Conservation (phyloP, 345 rosid species). For the Tarenaya hassleriana region DNA sequence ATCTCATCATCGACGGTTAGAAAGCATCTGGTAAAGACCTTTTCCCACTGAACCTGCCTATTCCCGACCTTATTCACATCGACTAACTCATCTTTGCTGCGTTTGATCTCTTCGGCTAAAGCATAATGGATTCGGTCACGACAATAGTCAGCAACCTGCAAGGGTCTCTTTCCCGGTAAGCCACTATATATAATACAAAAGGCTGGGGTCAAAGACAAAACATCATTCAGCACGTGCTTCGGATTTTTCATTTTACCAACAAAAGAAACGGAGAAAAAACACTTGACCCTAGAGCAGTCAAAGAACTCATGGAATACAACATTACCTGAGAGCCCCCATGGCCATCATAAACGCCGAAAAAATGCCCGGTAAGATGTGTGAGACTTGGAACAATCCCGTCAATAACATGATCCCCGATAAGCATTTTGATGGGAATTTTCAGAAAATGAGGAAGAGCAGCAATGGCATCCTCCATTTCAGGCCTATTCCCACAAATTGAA, state of each 20-base stretch:
- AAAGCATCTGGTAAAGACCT: slow-evolving; percentile 63
- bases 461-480: slow-evolving; percentile 92
- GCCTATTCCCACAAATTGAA: slow-evolving; percentile 67
- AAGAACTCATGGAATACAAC: slow-evolving; percentile 8
- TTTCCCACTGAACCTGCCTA: slow-evolving; percentile 67
- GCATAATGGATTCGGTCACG: slow-evolving; percentile 65
- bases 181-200: slow-evolving; percentile 28
- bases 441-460: slow-evolving; percentile 52
- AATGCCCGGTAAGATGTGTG: slow-evolving; percentile 68
- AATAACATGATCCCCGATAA: slow-evolving; percentile 45
- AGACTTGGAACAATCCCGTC: slow-evolving; percentile 60
- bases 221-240: slow-evolving; percentile 2
- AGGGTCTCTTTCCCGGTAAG: slow-evolving; percentile 30
- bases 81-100: slow-evolving; percentile 31
- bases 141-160: slow-evolving; percentile 95
- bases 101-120: slow-evolving; percentile 64
- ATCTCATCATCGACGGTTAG: slow-evolving; percentile 72
- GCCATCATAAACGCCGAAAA: slow-evolving; percentile 94
- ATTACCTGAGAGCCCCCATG: slow-evolving; percentile 95
- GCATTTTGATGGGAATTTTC: slow-evolving; percentile 77
- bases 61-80: slow-evolving; percentile 38
- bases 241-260: slow-evolving; percentile 3
- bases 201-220: slow-evolving; percentile 18
- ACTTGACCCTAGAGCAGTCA: slow-evolving; percentile 10
- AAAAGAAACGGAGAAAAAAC: neutral